These are phyloP conservation scores for Liquidambar formosana DNA, from an alignment of 164 flowering plant species.

Conservation along the genomic window DNA sequence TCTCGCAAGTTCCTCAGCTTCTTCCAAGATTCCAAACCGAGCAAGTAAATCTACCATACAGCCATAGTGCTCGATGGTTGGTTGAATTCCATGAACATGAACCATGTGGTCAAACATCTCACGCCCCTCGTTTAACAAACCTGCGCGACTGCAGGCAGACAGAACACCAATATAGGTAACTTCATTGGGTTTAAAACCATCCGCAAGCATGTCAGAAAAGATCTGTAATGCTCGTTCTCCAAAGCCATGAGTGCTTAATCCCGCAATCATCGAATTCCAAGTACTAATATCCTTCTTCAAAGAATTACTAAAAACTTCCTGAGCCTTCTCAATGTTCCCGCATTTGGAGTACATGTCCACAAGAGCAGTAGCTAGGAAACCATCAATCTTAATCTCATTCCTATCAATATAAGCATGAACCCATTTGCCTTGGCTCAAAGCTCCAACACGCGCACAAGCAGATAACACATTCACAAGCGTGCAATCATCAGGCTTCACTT, in stretches of 20 bases:
- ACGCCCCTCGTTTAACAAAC: conserved; percentile 29
- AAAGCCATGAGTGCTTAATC: conserved; percentile 37
- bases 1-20: conserved; percentile 32
- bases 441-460: conserved; percentile 39
- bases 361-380: conserved; percentile 43
- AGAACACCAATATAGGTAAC: conserved; percentile 34
- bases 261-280: conserved; percentile 43
- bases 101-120: conserved; percentile 28
- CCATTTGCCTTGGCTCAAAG: conserved; percentile 44
- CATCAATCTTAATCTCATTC: conserved; percentile 26
- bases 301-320: conserved; percentile 23
- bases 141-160: conserved; percentile 36
- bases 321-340: conserved; percentile 37
- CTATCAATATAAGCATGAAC: conserved; percentile 35
- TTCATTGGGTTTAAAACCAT: conserved; percentile 32
- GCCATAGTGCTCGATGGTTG: conserved; percentile 39
- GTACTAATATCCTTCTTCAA: conserved; percentile 31
- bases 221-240: conserved; percentile 27
- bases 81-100: conserved; percentile 31
- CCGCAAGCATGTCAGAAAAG: conserved; percentile 32
- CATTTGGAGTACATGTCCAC: conserved; percentile 52
- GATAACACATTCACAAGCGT: conserved; percentile 39
- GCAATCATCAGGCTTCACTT: conserved; percentile 28
- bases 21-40: conserved; percentile 29
- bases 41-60: conserved; percentile 46